Conservation (phyloP, 2,329 filamentous ascomycete genomes). For the Magnaporthiopsis incrustans region DNA sequence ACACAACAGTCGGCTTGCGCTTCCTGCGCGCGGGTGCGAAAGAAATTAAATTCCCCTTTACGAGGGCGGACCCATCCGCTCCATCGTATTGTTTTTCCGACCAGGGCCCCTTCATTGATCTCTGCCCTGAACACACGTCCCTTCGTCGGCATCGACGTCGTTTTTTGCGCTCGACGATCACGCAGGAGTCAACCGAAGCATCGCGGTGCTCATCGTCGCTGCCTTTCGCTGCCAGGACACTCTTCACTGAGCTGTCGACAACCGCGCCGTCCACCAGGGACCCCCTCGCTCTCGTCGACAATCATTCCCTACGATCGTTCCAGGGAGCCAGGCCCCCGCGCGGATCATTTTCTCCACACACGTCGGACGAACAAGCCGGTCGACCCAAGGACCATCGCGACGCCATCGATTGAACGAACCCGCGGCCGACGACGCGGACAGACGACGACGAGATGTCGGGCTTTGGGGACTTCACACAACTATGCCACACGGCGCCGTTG, state of each 20-base stretch:
- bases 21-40: background rate
- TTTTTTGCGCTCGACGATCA: background rate
- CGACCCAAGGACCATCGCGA: background rate
- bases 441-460: conserved; percentile 50
- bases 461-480: conserved; percentile 82
- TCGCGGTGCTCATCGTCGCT: background rate
- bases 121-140: background rate
- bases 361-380: background rate
- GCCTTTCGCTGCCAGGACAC: background rate
- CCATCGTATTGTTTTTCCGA: background rate
- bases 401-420: background rate
- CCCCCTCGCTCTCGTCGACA: background rate
- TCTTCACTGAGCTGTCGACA: conserved; percentile 7
- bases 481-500: conserved; percentile 79
- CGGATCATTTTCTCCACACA: background rate
- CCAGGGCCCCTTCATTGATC: background rate
- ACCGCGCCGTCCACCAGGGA: background rate
- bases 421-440: background rate
- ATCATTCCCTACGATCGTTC: conserved; percentile 1
- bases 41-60: background rate
- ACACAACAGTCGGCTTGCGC: background rate
- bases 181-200: background rate
- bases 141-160: background rate
- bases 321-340: background rate
- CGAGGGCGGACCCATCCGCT: background rate